These are phyloP conservation scores for Coemansia sp. DNA, from an alignment of 371 early-diverging fungal genomes.

Conservation along the genomic window DNA sequence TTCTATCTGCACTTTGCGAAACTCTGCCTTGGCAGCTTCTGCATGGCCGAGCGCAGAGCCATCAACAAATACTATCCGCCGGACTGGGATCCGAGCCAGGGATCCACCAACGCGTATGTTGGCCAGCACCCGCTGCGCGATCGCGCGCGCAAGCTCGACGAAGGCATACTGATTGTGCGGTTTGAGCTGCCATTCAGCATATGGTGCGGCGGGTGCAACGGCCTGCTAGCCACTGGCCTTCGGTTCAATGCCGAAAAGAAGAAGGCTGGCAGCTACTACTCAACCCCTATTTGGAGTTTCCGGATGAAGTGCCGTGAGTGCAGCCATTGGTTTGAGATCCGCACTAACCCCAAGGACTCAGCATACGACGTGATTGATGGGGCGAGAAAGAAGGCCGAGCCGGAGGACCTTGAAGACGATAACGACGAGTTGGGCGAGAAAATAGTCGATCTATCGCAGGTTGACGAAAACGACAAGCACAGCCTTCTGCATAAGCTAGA, in stretches of 20 bases:
- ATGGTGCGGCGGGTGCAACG: constrained; percentile 86
- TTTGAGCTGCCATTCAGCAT: constrained; percentile 92
- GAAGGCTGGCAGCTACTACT: constrained; percentile 82
- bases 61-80: constrained; percentile 94
- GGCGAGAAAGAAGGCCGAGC: constrained; percentile 71
- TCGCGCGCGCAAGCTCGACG: constrained; percentile 83
- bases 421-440: neutral
- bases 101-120: constrained; percentile 78
- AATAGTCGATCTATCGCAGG: constrained; percentile 14
- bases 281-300: constrained; percentile 83
- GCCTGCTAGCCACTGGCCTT: constrained; percentile 79
- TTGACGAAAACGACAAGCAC: neutral
- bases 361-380: constrained; percentile 76
- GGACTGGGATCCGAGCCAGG: constrained; percentile 87
- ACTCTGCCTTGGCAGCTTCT: neutral
- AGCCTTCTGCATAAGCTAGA: constrained; percentile 14
- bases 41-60: constrained; percentile 83
- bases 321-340: constrained; percentile 84
- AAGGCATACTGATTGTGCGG: constrained; percentile 87
- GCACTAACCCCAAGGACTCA: constrained; percentile 92
- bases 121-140: constrained; percentile 89
- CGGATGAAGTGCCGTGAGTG: constrained; percentile 93
- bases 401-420: neutral
- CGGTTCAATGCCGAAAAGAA: constrained; percentile 95
- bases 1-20: no score